Evolutionary conservation across 106 monocot species (phyloP).

Genomic region (Dioscorea zingiberensis): DNA sequence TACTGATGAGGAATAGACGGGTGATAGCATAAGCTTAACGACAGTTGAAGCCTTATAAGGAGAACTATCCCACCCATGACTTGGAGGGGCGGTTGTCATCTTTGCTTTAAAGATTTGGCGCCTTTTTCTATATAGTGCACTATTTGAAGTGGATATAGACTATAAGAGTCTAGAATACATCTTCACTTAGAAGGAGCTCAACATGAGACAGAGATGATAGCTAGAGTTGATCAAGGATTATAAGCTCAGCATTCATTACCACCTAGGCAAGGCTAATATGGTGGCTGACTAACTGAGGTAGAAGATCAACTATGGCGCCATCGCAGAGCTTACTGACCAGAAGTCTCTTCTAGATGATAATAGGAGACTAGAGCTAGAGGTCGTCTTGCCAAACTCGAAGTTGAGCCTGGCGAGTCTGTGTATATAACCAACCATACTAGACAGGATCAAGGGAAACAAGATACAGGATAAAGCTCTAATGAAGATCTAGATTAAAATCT

Average conservation of each 20-base stretch:
- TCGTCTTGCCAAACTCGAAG: neutral
- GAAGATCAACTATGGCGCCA: neutral
- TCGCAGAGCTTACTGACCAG: neutral
- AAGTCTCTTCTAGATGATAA: too few species aligned
- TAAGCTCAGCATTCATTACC: neutral
- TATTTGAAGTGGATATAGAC: neutral
- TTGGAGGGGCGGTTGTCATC: neutral
- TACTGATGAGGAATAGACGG: too few species aligned
- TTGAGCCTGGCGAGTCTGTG: neutral
- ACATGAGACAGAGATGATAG: neutral
- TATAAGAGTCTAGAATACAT: neutral
- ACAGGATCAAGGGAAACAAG: neutral
- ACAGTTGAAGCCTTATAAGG: too few species aligned
- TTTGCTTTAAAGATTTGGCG: neutral
- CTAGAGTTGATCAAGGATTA: neutral
- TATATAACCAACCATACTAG: neutral
- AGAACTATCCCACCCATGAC: too few species aligned
- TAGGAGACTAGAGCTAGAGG: neutral
- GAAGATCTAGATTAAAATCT: neutral
- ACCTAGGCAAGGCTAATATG: neutral
- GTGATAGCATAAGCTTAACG: too few species aligned
- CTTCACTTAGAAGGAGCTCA: neutral
- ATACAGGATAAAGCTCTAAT: neutral
- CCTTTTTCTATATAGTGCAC: neutral
- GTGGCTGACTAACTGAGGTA: neutral